Evolutionary conservation across 2,329 filamentous ascomycete species (phyloP).

Genomic region (Aureobasidium mangrovei): DNA sequence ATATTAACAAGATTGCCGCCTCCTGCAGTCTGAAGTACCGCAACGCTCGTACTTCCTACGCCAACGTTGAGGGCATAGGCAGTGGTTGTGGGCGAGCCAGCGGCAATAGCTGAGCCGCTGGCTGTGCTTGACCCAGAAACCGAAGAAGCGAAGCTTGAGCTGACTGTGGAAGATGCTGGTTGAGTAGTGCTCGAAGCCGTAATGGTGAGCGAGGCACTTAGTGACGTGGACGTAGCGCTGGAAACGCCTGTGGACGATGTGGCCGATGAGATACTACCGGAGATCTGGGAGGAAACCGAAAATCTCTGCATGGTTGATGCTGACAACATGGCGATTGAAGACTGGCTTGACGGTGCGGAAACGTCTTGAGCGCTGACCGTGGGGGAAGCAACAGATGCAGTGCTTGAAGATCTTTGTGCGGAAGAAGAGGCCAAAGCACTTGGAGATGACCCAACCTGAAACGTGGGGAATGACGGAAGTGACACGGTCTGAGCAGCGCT

Average conservation of each 20-base stretch:
- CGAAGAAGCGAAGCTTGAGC: not conserved
- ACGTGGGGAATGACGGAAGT: not conserved
- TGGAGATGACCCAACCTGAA: not conserved
- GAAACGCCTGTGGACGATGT: not conserved
- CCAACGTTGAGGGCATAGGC: not conserved
- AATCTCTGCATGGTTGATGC: not conserved
- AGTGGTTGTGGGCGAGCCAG: not conserved
- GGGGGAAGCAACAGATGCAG: not conserved
- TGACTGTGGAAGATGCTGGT: not conserved
- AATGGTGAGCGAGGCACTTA: not conserved
- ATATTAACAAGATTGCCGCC: not conserved
- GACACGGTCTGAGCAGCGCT: no score
- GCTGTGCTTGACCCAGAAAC: not conserved
- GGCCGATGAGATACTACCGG: not conserved
- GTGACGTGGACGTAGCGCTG: not conserved
- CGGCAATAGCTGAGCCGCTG: not conserved
- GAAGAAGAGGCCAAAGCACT: no score
- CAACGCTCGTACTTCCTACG: not conserved
- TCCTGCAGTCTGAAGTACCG: constrained; percentile 6
- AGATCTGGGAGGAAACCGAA: not conserved
- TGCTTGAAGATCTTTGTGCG: not conserved
- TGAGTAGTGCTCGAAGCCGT: not conserved
- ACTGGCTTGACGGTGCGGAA: not conserved
- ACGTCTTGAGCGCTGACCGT: not conserved
- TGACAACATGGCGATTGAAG: not conserved